Evolutionary conservation across 2,329 filamentous ascomycete species (phyloP), one percentile per base, ranked within the genome.

Genomic region (Aspergillus ustus): DNA sequence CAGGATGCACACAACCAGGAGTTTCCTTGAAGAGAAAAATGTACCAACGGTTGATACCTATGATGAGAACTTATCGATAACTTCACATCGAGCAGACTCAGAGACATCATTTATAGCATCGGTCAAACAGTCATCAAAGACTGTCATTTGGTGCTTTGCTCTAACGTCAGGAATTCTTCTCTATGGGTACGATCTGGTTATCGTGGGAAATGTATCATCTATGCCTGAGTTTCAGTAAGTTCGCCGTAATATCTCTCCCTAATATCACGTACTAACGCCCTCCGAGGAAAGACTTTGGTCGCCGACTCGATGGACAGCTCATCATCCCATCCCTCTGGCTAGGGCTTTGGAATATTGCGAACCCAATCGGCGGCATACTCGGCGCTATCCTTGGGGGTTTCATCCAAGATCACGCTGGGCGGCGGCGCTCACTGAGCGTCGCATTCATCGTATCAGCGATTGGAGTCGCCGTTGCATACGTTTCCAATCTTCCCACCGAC

Each of bases 321-420:
- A 80, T 77, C 44, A 74, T 80, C 20, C 80, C 81, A 0, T 78
- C 78, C 1, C 68, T 76, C 20, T 82, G 80, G 80, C 71, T 82
- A 7, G 76, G 78, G 0, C 70, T 83, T 15, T 82, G 80, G 80
- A 78, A 76, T 48, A 76, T 78, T 22, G 70, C 76, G 7, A 74
- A 74, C 25, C 75, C 77, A 0, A 65, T 80, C 15, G 78, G 78
- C 1, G 72, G 74, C 46, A 73, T 80, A 55, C 52, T 76, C n/a
- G 80, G 80, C 2, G 71, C 78, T 1, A 60, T 75, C 7, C 52
- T 70, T 2, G 80, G 73, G 7, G 80, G 80, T 7, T 73, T 70
- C 62, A 69, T 81, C 22, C 76, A 80, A 57, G 80, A 82, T 63
- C 72, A 73, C 20, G 65, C 71, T 2, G 80, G 80, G 1, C 76